These are phyloP conservation scores for Leishmania amazonensis DNA, from an alignment of 208 protist genomes.

Conservation along the genomic window DNA sequence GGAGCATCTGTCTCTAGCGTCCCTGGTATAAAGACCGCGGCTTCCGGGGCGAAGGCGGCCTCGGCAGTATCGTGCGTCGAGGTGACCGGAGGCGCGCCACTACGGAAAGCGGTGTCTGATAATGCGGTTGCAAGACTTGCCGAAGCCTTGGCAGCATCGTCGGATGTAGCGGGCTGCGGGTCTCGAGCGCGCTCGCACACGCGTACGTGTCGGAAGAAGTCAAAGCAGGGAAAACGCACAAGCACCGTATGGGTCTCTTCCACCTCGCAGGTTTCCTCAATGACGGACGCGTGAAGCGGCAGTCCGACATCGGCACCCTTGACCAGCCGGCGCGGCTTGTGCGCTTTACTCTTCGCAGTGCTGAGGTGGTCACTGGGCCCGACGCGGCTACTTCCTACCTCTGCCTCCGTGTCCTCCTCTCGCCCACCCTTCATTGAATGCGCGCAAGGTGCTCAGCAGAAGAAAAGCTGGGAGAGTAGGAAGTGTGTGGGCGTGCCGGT, in stretches of 20 bases:
- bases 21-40: slow-evolving; percentile 36
- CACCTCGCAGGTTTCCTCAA: slow-evolving; percentile 59
- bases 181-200: slow-evolving; percentile 52
- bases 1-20: slow-evolving; percentile 61
- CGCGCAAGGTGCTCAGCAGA: neutral
- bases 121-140: neutral
- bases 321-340: slow-evolving; percentile 2
- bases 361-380: neutral
- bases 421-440: slow-evolving; percentile 1
- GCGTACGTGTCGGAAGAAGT: slow-evolving; percentile 77
- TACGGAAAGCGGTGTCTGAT: neutral
- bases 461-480: neutral
- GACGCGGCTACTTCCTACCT: neutral
- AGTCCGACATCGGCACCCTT: slow-evolving; percentile 14
- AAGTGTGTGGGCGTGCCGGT: neutral
- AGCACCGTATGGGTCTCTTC: slow-evolving; percentile 49
- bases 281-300: slow-evolving; percentile 11
- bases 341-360: neutral
- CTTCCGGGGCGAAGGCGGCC: slow-evolving; percentile 34
- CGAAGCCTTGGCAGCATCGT: neutral
- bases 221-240: slow-evolving; percentile 80
- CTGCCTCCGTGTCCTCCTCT: neutral
- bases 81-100: neutral
- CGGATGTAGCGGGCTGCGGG: neutral
- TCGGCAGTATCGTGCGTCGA: neutral